phyloP scores from a whole-genome alignment of 2,329 filamentous ascomycete species.

The Fusarium subglutinans region DNA sequence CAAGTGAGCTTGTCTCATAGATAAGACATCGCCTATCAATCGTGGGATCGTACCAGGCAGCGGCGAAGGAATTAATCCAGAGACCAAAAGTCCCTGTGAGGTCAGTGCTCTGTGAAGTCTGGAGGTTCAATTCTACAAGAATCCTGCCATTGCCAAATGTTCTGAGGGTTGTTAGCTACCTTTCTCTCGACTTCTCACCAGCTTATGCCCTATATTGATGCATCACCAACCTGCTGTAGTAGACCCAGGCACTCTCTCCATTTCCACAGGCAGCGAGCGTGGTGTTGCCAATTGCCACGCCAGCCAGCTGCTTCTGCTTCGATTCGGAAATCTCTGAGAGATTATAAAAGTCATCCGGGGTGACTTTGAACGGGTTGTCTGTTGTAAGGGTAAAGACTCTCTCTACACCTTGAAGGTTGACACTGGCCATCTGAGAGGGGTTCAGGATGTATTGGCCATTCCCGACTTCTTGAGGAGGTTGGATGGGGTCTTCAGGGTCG shows the following conservation, averaged over 20 bases:
- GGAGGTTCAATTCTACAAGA: not conserved
- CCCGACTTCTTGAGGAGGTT: not conserved
- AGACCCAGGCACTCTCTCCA: not conserved
- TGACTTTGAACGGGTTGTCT: not conserved
- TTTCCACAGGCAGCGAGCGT: not conserved
- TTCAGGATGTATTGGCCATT: not conserved
- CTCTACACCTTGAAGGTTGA: not conserved
- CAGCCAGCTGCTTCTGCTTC: fast-evolving
- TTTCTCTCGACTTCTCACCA: not conserved
- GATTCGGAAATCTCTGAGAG: not conserved
- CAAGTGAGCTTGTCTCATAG: not conserved
- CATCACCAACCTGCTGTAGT: not conserved
- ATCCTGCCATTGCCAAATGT: not conserved
- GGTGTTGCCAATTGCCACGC: not conserved
- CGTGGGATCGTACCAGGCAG: not conserved
- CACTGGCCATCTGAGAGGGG: not conserved
- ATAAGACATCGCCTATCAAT: not conserved
- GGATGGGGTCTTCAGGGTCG: not conserved
- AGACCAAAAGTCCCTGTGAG: not conserved
- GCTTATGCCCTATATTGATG: not conserved
- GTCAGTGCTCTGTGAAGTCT: not conserved
- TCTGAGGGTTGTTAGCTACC: not conserved
- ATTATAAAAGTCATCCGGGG: not conserved
- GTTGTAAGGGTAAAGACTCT: not conserved
- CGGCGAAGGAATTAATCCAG: not conserved